phyloP scores from a whole-genome alignment of 495 filamentous ascomycete species.

The Penicillium taxi region DNA sequence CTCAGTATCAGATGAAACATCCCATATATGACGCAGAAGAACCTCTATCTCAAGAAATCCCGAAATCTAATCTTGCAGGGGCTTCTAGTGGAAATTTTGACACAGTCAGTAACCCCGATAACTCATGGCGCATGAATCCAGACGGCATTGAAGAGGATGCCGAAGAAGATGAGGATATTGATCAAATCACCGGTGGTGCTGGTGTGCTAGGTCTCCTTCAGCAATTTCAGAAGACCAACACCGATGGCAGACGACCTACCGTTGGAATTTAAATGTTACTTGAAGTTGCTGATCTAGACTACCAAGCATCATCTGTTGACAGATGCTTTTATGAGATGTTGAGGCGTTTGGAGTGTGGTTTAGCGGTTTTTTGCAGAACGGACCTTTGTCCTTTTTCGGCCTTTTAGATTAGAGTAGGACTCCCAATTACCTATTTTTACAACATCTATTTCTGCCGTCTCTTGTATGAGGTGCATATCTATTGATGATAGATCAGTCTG shows the following conservation, averaged over 20 bases:
- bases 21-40: conserved; percentile 42
- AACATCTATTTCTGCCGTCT: too few relatives aligned
- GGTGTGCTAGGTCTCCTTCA: conserved; percentile 78
- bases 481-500: too few relatives aligned
- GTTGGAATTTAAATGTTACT: conserved; percentile 34
- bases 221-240: conserved; percentile 81
- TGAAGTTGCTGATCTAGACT: too few relatives aligned
- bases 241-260: conserved; percentile 46
- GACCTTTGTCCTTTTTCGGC: too few relatives aligned
- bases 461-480: too few relatives aligned
- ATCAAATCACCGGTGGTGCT: conserved; percentile 41
- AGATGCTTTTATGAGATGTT: too few relatives aligned
- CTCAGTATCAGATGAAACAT: conserved; percentile 25
- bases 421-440: too few relatives aligned
- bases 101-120: conserved; percentile 50
- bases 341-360: too few relatives aligned
- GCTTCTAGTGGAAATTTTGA: conserved; percentile 38
- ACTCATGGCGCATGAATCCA: conserved; percentile 56
- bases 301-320: too few relatives aligned
- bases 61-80: conserved; percentile 16
- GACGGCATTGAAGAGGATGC: conserved; percentile 40
- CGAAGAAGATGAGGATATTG: conserved; percentile 42
- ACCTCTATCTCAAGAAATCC: conserved; percentile 17
- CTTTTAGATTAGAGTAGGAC: too few relatives aligned
- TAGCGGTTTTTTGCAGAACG: too few relatives aligned